Base-by-base conservation (phyloP, 352 stramenopile species). In the Globisporangium nodosum region DNA sequence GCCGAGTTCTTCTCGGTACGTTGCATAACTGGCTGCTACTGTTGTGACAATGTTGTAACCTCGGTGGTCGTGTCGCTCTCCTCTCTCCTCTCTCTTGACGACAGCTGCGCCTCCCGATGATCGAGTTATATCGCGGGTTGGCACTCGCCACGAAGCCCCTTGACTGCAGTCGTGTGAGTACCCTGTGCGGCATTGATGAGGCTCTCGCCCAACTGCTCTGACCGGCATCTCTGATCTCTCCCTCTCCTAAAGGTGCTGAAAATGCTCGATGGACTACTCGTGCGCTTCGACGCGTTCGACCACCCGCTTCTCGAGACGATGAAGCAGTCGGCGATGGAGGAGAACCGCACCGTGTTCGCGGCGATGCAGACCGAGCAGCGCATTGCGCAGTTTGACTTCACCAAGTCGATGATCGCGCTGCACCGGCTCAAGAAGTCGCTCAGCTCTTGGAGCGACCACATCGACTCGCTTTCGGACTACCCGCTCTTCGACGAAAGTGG, bases 361-460 rank as follows among this genome's bases (percentile, higher is more conserved):
- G 79, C 81, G 15, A 74, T 91, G 35, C 69, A 90, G 35, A 86
- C 75, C 50, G 83, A 93, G 56, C 63, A 81, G 51, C 74, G 69
- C 21, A 76, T 91, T 55, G 62, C 76, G 13, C 78, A 91, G 58
- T 90, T 90, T 54, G 78, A 93, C 48, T 87, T 90, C 49, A 90
- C 81, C 9, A 79, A 83, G 54, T 77, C 81, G 30, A 89, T 90
- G 63, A 76, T 89, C 16, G 73, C 78, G 20, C 52, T 93, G 13
- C 79, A 91, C 58, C 76, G 76, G 18, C 78, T 91, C 37, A 93
- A 91, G 64, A 63, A 69, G 15, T 70, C 78, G 45, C 45, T 90
- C 21, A 74, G 71, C 9, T 78, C 73, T 8, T 92, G 82, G 82
- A 88, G 80, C 61, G 80, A 92, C 37, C 82, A 92, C 63, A 90